phyloP scores from a whole-genome alignment of 2,329 filamentous ascomycete species.

The Kalmusia sp. region DNA sequence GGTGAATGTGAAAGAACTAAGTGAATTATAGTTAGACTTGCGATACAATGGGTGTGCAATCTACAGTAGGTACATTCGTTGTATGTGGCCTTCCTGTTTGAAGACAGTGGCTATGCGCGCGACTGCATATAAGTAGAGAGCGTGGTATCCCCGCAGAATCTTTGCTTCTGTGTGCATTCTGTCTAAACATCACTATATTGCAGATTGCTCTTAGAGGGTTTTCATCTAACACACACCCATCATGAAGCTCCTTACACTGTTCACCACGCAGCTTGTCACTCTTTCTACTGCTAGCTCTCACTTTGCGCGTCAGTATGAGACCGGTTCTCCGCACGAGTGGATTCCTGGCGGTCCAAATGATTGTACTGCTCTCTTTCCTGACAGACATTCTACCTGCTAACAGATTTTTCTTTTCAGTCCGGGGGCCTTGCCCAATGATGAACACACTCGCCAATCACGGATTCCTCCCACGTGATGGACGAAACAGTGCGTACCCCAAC shows the following conservation, averaged over 20 bases:
- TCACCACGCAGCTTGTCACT: neutral
- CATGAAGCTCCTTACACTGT: neutral
- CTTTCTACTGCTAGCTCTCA: conserved; percentile 1
- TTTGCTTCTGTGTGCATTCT: no score
- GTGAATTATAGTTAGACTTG: no score
- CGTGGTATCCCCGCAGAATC: no score
- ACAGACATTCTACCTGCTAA: neutral
- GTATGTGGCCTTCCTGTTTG: no score
- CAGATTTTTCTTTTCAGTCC: conserved; percentile 13
- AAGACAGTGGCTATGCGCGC: no score
- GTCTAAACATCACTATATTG: no score
- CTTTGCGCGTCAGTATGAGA: neutral
- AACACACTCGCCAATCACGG: conserved; percentile 47
- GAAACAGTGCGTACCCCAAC: conserved; percentile 22
- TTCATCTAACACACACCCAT: neutral
- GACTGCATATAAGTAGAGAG: no score
- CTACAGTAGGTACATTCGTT: no score
- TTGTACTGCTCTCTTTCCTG: conserved; percentile 11
- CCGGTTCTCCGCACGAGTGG: conserved; percentile 23
- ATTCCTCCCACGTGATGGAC: conserved; percentile 42
- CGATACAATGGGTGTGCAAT: no score
- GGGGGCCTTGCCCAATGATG: conserved; percentile 42
- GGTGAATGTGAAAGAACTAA: no score
- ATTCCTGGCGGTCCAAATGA: conserved; percentile 22
- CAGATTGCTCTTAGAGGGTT: no score